These are phyloP conservation scores for Chrysanthemum makinoi DNA, from an alignment of 129 eudicot genomes.

Conservation along the genomic window DNA sequence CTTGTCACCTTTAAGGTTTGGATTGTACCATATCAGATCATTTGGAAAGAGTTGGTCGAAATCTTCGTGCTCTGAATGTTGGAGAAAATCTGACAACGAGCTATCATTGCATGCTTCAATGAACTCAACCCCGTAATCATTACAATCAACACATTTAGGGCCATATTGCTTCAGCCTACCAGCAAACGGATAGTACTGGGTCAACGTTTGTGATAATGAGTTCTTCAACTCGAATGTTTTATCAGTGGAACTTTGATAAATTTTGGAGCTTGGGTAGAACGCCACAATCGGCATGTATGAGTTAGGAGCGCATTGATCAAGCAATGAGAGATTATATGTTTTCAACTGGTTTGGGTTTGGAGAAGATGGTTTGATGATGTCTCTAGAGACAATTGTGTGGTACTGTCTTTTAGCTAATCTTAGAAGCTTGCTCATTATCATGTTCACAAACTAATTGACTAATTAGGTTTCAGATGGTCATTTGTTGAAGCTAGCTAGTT, in stretches of 20 bases:
- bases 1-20: background rate
- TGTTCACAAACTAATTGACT: too few relatives aligned
- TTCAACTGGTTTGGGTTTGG: too few relatives aligned
- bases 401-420: too few relatives aligned
- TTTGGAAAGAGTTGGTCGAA: background rate
- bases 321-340: too few relatives aligned
- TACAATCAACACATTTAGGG: constrained; percentile 11
- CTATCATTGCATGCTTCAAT: background rate
- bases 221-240: constrained; percentile 2
- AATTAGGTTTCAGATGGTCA: too few relatives aligned
- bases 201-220: constrained; percentile 9
- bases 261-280: too few relatives aligned
- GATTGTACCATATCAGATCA: constrained; percentile 17
- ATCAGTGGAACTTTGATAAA: background rate
- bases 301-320: too few relatives aligned
- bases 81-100: background rate
- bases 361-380: too few relatives aligned
- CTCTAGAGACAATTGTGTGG: too few relatives aligned
- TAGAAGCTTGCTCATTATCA: too few relatives aligned
- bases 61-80: background rate
- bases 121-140: constrained; percentile 21
- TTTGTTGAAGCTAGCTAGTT: too few relatives aligned
- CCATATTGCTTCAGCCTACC: constrained; percentile 5
- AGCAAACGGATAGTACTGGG: constrained; percentile 28
- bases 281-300: too few relatives aligned